phyloP scores from a whole-genome alignment of 331 rosid species.

The Quercus phellos region DNA sequence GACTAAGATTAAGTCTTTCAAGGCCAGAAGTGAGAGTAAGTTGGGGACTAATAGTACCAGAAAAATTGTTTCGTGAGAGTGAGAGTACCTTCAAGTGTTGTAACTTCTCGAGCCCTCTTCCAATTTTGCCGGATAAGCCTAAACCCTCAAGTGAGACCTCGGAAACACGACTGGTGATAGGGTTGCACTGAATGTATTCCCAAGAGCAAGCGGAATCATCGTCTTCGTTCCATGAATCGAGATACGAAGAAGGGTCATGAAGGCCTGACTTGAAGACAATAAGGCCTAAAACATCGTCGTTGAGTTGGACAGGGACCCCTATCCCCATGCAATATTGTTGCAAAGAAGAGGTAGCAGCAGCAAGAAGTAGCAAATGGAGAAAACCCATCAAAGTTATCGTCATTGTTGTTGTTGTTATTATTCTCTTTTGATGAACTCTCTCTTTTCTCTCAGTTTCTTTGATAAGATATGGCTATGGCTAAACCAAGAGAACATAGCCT shows the following conservation, averaged over 20 bases:
- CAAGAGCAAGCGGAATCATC: slow-evolving; percentile 75
- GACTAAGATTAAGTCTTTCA: slow-evolving; percentile 56
- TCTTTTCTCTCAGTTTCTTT: slow-evolving; percentile 1
- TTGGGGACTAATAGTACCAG: slow-evolving; percentile 40
- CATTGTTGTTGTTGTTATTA: slow-evolving; percentile 5
- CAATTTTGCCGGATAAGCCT: slow-evolving; percentile 54
- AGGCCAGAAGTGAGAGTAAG: slow-evolving; percentile 50
- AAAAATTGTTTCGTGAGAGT: slow-evolving; percentile 62
- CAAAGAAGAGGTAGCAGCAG: slow-evolving; percentile 19
- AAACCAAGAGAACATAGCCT: slow-evolving; percentile 11
- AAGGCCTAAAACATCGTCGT: slow-evolving; percentile 80
- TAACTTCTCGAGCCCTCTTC: slow-evolving; percentile 76
- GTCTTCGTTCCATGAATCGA: slow-evolving; percentile 83
- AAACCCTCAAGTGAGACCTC: slow-evolving; percentile 53
- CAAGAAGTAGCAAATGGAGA: slow-evolving; percentile 27
- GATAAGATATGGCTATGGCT: not conserved
- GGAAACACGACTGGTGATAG: slow-evolving; percentile 45
- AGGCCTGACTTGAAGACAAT: slow-evolving; percentile 84
- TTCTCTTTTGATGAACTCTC: not conserved
- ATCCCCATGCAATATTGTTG: slow-evolving; percentile 30
- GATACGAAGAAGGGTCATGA: slow-evolving; percentile 65
- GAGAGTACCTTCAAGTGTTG: slow-evolving; percentile 62
- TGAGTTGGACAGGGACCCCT: slow-evolving; percentile 38
- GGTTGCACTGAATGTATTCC: slow-evolving; percentile 56
- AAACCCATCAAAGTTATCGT: slow-evolving; percentile 13